phyloP scores from a whole-genome alignment of 2,329 filamentous ascomycete species.

The Pyricularia sp. region DNA sequence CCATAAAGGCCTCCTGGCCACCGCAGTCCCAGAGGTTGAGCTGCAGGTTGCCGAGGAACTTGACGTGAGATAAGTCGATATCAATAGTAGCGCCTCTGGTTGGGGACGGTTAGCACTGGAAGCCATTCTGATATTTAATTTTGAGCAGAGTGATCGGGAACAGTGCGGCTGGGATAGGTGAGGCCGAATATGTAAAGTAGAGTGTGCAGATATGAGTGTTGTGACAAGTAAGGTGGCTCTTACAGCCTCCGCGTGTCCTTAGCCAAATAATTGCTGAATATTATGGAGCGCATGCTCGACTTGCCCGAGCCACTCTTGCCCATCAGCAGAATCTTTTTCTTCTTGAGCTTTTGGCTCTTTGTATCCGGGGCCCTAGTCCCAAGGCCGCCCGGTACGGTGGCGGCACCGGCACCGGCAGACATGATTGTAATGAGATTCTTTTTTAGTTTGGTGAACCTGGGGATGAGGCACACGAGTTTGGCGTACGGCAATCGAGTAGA shows the following conservation, averaged over 20 bases:
- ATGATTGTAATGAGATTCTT: background rate
- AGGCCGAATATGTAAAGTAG: no score
- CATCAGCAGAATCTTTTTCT: conserved; percentile 83
- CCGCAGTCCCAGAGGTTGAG: conserved; percentile 98
- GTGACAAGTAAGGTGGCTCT: conserved; percentile 16
- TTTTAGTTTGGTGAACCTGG: background rate
- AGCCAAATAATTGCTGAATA: conserved; percentile 98
- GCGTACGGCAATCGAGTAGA: background rate
- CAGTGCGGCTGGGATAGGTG: background rate
- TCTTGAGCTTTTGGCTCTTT: conserved; percentile 54
- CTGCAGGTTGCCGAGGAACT: conserved; percentile 95
- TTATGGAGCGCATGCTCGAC: conserved; percentile 96
- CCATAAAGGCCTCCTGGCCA: conserved; percentile 97
- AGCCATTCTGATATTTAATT: background rate
- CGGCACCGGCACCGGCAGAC: background rate
- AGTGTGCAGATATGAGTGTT: no score
- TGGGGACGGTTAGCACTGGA: background rate
- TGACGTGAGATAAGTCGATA: conserved; percentile 96
- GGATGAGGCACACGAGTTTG: background rate
- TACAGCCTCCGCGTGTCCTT: conserved; percentile 82
- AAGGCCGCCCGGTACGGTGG: background rate
- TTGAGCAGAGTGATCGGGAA: background rate
- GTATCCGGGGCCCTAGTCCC: conserved; percentile 3
- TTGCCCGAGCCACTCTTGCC: conserved; percentile 97
- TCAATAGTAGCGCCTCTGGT: conserved; percentile 83